phyloP scores from a whole-genome alignment of 495 filamentous ascomycete genomes.

The Lophium mytilinum region DNA sequence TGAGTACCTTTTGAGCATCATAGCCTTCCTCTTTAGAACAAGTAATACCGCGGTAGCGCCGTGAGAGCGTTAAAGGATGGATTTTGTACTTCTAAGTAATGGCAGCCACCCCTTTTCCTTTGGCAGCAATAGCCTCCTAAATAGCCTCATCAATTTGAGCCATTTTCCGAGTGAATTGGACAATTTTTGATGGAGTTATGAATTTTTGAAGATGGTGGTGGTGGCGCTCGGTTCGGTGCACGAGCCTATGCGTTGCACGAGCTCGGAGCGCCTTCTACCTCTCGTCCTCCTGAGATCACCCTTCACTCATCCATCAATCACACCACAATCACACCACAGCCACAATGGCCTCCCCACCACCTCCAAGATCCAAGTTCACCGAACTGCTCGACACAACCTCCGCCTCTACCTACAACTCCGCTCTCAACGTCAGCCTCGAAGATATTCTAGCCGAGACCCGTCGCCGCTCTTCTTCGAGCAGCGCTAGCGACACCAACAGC shows the following conservation, averaged over 20 bases:
- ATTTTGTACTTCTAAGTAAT: background rate
- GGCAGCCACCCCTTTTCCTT: background rate
- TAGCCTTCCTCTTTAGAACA: background rate
- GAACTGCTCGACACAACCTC: conserved; percentile 22
- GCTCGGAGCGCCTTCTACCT: too few species aligned
- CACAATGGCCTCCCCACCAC: background rate
- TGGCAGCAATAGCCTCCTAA: background rate
- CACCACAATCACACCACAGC: too few species aligned
- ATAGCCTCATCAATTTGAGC: background rate
- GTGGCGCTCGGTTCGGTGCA: too few species aligned
- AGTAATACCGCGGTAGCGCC: background rate
- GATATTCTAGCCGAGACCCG: conserved; percentile 26
- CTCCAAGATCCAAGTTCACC: background rate
- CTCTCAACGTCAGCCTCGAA: conserved; percentile 21
- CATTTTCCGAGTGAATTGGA: too few species aligned
- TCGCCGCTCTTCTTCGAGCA: conserved; percentile 11
- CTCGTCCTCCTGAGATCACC: too few species aligned
- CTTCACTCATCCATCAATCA: too few species aligned
- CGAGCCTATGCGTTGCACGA: too few species aligned
- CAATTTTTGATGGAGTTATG: too few species aligned
- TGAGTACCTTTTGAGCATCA: background rate
- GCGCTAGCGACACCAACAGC: background rate
- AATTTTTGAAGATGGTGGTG: too few species aligned
- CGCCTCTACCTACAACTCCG: conserved; percentile 4
- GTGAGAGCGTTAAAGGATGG: background rate